phyloP scores from a whole-genome alignment of 75 land plant genomes.

The Larix kaempferi region DNA sequence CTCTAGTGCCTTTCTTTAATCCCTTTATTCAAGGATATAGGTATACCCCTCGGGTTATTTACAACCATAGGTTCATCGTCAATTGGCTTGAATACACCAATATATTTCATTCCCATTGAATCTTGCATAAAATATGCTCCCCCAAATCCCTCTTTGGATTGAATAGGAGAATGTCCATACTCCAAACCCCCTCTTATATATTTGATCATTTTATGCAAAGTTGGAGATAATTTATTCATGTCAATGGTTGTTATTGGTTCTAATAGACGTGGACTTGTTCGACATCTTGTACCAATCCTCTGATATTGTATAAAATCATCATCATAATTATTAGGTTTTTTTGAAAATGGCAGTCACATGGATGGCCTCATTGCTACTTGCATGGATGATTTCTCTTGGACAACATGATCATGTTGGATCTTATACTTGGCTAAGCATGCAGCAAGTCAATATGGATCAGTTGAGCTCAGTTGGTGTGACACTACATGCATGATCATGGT shows the following conservation, averaged over 20 bases:
- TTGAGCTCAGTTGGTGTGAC: no score
- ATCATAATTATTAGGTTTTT: constrained; percentile 3
- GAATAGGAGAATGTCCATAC: constrained; percentile 58
- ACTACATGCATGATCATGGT: no score
- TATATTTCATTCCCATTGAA: constrained; percentile 47
- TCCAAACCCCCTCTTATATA: constrained; percentile 58
- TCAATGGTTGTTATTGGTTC: constrained; percentile 54
- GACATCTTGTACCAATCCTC: neutral
- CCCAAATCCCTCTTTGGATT: constrained; percentile 83
- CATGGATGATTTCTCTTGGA: neutral
- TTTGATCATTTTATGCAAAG: constrained; percentile 35
- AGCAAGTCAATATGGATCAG: no score
- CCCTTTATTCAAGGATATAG: constrained; percentile 72
- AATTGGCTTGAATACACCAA: constrained; percentile 91
- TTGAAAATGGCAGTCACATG: neutral
- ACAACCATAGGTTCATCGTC: constrained; percentile 99
- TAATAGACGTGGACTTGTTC: constrained; percentile 16
- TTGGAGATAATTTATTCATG: constrained; percentile 27
- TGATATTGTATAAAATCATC: neutral
- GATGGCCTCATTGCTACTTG: neutral
- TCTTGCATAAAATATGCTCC: constrained; percentile 89
- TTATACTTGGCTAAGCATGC: no score
- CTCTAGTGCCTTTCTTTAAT: constrained; percentile 90
- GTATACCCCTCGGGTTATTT: constrained; percentile 85
- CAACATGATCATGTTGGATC: neutral